phyloP scores from a whole-genome alignment of 208 protist genomes.

The Angomonas ambiguus region DNA sequence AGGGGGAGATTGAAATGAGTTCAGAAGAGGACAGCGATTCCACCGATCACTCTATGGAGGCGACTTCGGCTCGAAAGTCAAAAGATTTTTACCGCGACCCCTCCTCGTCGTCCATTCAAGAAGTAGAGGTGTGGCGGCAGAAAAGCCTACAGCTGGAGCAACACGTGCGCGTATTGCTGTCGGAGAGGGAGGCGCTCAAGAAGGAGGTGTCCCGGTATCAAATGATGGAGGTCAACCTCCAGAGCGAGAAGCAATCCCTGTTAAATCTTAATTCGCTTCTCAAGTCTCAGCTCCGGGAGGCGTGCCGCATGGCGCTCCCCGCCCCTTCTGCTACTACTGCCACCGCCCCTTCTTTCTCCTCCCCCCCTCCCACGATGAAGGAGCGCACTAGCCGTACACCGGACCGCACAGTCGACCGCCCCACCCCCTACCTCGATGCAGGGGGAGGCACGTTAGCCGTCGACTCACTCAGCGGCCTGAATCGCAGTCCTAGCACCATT shows the following conservation, averaged over 20 bases:
- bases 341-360: not conserved
- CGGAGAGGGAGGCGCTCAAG: conserved; percentile 59
- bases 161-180: conserved; percentile 49
- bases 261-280: conserved; percentile 81
- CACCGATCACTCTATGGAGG: not conserved
- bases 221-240: conserved; percentile 40
- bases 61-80: not conserved
- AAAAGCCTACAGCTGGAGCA: conserved; percentile 75
- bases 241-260: conserved; percentile 71
- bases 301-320: conserved; percentile 44
- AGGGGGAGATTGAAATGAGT: conserved; percentile 1
- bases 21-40: not conserved
- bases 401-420: not conserved
- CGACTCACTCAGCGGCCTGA: not conserved
- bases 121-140: conserved; percentile 73
- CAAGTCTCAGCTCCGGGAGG: conserved; percentile 81
- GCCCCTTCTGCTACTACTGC: not conserved
- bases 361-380: not conserved
- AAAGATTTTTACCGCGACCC: not conserved
- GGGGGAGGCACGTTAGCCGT: not conserved
- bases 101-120: conserved; percentile 31
- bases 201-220: conserved; percentile 41
- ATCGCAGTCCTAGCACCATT: not conserved
- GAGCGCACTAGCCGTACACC: not conserved
- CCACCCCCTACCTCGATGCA: not conserved